Conservation (phyloP, 768 basidiomycete species). For the Phylloporus sp. region DNA sequence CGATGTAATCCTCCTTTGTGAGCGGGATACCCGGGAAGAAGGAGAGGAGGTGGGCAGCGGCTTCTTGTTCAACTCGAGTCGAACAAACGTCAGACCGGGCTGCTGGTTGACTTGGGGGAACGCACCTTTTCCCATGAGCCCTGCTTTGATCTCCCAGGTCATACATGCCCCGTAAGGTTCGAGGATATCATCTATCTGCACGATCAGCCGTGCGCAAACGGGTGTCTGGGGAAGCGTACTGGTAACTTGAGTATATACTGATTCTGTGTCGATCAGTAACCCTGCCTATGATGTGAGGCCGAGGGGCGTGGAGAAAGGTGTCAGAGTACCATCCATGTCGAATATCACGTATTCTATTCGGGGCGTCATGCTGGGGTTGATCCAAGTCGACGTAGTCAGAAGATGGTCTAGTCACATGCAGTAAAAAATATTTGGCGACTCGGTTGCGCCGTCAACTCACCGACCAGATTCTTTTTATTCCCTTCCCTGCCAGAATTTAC, state of each 20-base stretch:
- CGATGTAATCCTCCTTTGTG: slow-evolving; percentile 54
- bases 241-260: slow-evolving; percentile 71
- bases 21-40: slow-evolving; percentile 73
- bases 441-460: too few species aligned
- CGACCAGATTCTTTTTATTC: too few species aligned
- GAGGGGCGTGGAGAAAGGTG: background rate
- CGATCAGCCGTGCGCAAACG: background rate
- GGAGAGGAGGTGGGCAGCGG: slow-evolving; percentile 64
- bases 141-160: slow-evolving; percentile 89
- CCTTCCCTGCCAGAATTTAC: too few species aligned
- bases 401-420: too few species aligned
- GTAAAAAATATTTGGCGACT: too few species aligned
- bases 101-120: background rate
- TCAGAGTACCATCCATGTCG: slow-evolving; percentile 60
- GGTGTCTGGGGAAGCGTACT: slow-evolving; percentile 41
- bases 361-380: slow-evolving; percentile 13
- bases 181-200: slow-evolving; percentile 59
- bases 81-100: background rate
- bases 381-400: too few species aligned
- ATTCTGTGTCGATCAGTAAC: slow-evolving; percentile 72
- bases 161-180: slow-evolving; percentile 66
- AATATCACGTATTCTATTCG: slow-evolving; percentile 61
- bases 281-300: slow-evolving; percentile 38
- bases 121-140: slow-evolving; percentile 81
- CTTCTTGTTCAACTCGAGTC: slow-evolving; percentile 54